A percentile compares a stretch with the other conserved stretches of the same genome.
phyloP scores from a whole-genome alignment of 2,329 filamentous ascomycete genomes.

The Boeremia lycopersici region DNA sequence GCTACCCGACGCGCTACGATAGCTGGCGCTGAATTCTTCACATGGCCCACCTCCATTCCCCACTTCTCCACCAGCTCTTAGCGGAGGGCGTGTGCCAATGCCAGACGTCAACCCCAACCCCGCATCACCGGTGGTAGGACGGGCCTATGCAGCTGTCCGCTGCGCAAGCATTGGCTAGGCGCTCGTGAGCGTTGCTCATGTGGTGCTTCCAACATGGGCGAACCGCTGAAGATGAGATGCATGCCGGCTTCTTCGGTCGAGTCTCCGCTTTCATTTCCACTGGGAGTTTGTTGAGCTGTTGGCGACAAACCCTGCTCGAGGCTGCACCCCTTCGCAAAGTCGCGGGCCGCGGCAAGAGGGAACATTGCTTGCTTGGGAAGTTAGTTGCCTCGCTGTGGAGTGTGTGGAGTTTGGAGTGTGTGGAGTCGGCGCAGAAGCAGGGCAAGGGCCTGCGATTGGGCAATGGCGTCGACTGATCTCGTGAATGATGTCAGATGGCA shows the following conservation, averaged over 20 bases:
- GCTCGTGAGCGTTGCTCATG: slow-evolving; percentile 4
- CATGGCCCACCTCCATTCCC: slow-evolving; percentile 14
- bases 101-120: slow-evolving; percentile 21
- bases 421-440: slow-evolving; percentile 8
- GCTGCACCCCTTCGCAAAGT: slow-evolving; percentile 17
- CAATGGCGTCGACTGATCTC: slow-evolving; percentile 9
- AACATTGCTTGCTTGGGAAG: slow-evolving; percentile 19
- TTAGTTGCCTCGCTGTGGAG: slow-evolving; percentile 7
- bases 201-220: slow-evolving; percentile 2
- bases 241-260: slow-evolving; percentile 17
- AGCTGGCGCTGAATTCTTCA: slow-evolving; percentile 12
- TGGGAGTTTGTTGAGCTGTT: slow-evolving; percentile 35
- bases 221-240: slow-evolving; percentile 9
- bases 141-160: slow-evolving; percentile 13
- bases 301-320: slow-evolving; percentile 25
- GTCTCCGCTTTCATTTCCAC: slow-evolving; percentile 33
- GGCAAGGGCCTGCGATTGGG: slow-evolving; percentile 2
- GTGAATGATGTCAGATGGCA: slow-evolving; percentile 16
- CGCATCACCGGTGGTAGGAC: slow-evolving; percentile 26
- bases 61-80: slow-evolving; percentile 11
- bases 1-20: slow-evolving; percentile 12
- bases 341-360: slow-evolving; percentile 16
- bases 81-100: slow-evolving; percentile 9
- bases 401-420: slow-evolving; percentile 6
- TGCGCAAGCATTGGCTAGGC: slow-evolving; percentile 7